A percentile compares a stretch with the other conserved stretches of the same genome.
phyloP scores from a whole-genome alignment of 768 basidiomycete species.

The Rhizopogon sp. region DNA sequence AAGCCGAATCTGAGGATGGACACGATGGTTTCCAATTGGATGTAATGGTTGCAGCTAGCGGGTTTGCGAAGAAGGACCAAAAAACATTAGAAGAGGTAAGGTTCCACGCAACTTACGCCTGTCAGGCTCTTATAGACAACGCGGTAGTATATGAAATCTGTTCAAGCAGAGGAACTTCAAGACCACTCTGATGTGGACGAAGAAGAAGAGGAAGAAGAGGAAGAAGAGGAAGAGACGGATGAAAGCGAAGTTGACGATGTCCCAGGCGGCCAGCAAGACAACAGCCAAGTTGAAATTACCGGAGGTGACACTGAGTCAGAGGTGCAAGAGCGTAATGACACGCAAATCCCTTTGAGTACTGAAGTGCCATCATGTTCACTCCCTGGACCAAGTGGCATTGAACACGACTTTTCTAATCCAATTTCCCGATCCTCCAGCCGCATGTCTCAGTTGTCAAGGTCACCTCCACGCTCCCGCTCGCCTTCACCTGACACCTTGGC shows the following conservation, averaged over 20 bases:
- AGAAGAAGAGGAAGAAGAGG: conserved; percentile 34
- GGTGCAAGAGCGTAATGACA: not conserved
- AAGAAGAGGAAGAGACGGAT: conserved; percentile 33
- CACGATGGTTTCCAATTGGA: conserved; percentile 71
- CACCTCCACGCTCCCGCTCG: conserved; percentile 48
- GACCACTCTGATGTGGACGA: conserved; percentile 27
- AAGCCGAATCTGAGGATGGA: conserved; percentile 28
- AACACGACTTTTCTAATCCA: conserved; percentile 4
- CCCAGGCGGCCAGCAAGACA: conserved; percentile 12
- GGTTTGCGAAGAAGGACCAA: conserved; percentile 83
- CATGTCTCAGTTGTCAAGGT: conserved; percentile 44
- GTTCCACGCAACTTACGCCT: conserved; percentile 15
- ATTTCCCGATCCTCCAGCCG: conserved; percentile 23
- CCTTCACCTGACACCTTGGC: conserved; percentile 37
- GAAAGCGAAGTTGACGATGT: conserved; percentile 21
- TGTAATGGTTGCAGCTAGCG: conserved; percentile 90
- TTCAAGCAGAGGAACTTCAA: conserved; percentile 31
- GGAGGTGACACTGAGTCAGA: conserved; percentile 13
- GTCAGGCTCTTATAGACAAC: conserved; percentile 16
- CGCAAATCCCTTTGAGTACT: conserved; percentile 1
- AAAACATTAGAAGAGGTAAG: conserved; percentile 79
- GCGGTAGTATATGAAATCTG: conserved; percentile 62
- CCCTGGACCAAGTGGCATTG: conserved; percentile 4
- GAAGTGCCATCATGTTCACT: conserved; percentile 3
- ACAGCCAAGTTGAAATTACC: conserved; percentile 12